Conservation (phyloP, 108 stramenopile species). For the Aurantiochytrium sp. region DNA sequence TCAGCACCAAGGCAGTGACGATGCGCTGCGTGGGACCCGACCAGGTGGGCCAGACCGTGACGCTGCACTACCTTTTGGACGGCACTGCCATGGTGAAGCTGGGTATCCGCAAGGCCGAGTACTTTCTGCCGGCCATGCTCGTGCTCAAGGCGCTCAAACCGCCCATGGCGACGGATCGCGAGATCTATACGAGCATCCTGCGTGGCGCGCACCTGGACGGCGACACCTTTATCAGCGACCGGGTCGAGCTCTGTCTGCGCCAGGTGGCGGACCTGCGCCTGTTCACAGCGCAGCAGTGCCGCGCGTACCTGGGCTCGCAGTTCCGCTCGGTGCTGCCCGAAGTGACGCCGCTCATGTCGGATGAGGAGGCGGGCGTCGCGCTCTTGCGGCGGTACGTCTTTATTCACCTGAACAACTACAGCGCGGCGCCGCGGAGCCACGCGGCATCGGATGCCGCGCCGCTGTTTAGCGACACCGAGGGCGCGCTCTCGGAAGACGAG, state of each 20-base stretch:
- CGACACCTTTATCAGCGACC: slow-evolving; percentile 83
- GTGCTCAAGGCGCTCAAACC: slow-evolving; percentile 74
- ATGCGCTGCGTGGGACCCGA: slow-evolving; percentile 60
- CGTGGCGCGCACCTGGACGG: slow-evolving; percentile 43
- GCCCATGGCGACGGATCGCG: slow-evolving; percentile 43
- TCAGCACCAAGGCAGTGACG: slow-evolving; percentile 58
- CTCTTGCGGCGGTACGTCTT: slow-evolving; percentile 73
- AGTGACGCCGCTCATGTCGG: slow-evolving; percentile 63
- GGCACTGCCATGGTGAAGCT: slow-evolving; percentile 89
- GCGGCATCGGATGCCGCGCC: background rate
- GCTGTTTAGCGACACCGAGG: background rate
- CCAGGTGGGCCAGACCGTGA: slow-evolving; percentile 83
- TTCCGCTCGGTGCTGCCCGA: slow-evolving; percentile 72
- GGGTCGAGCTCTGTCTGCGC: slow-evolving; percentile 82
- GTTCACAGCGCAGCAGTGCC: slow-evolving; percentile 76
- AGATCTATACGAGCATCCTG: slow-evolving; percentile 22
- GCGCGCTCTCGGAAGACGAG: slow-evolving; percentile 45
- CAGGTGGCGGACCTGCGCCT: slow-evolving; percentile 75
- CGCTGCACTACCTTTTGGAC: slow-evolving; percentile 86
- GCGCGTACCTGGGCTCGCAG: slow-evolving; percentile 80
- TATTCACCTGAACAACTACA: slow-evolving; percentile 13
- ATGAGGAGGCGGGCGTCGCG: slow-evolving; percentile 79
- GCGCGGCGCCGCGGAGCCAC: background rate
- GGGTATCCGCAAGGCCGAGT: slow-evolving; percentile 81
- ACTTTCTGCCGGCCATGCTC: slow-evolving; percentile 82